These are phyloP conservation scores for Suillus plorans DNA, from an alignment of 768 basidiomycete species.

Conservation along the genomic window DNA sequence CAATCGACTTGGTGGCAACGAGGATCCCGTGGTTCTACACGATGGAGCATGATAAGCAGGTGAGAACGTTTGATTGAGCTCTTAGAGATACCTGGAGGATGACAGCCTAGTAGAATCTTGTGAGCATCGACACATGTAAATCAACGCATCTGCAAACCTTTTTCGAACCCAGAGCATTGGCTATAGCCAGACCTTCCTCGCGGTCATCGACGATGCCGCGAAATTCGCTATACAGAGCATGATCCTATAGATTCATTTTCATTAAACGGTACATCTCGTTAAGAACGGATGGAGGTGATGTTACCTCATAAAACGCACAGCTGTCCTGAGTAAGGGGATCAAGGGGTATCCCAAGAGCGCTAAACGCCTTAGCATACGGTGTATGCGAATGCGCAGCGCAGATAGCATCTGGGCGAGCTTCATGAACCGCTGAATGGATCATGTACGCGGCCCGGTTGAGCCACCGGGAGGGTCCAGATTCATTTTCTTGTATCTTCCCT, in stretches of 20 bases:
- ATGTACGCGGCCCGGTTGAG: slow-evolving; percentile 40
- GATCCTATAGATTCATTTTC: slow-evolving; percentile 18
- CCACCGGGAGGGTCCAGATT: slow-evolving; percentile 30
- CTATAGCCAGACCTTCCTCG: slow-evolving; percentile 34
- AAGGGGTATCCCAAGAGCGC: slow-evolving; percentile 31
- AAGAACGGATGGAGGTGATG: not conserved
- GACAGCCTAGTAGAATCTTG: slow-evolving; percentile 13
- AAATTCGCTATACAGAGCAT: slow-evolving; percentile 29
- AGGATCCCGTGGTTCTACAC: slow-evolving; percentile 29
- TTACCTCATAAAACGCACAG: slow-evolving; percentile 33
- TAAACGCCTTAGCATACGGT: slow-evolving; percentile 37
- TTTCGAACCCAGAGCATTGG: slow-evolving; percentile 21
- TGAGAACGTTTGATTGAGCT: not conserved
- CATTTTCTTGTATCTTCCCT: slow-evolving; percentile 30
- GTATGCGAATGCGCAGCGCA: slow-evolving; percentile 37
- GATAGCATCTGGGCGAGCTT: slow-evolving; percentile 35
- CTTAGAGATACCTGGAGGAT: slow-evolving; percentile 19
- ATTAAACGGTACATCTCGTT: not conserved
- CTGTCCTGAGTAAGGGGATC: slow-evolving; percentile 35
- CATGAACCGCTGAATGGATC: slow-evolving; percentile 36
- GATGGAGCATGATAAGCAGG: not conserved
- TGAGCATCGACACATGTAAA: not conserved
- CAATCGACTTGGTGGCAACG: slow-evolving; percentile 22
- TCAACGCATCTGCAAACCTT: slow-evolving; percentile 16
- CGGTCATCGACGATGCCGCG: slow-evolving; percentile 35